Evolutionary conservation across 129 eudicot genomes (phyloP), one percentile per base, ranked within the genome.

Genomic region (Flaveria trinervia): DNA sequence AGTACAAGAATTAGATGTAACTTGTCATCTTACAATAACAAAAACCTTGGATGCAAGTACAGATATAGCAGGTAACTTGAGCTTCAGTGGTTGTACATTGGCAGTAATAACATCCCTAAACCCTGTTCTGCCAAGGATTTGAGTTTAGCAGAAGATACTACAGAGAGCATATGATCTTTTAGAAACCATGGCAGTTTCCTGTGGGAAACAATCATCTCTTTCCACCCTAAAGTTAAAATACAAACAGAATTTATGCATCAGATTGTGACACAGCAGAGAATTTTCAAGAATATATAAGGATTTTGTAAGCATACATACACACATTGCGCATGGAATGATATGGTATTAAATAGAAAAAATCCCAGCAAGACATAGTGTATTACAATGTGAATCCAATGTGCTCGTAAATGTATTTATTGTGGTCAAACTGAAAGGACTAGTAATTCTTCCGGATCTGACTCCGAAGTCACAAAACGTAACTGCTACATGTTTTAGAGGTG

Each of bases 1-100:
- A 66, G 64, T 80, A 73, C 55, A 73, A 80, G 62, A 74, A 74
- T 80, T 44, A 65, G 71, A 74, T 80, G 80, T 68, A 67, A 74
- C 54, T 66, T 67, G 70, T 67, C 76, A 22, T 74, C 67, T 80
- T 67, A 80, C 80, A 80, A 56, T 28, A 61, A 66, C 26, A 56
- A 67, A 56, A 62, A 79, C 17, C 50, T 60, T 10, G 36, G 57
- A 22, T 7, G 28, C 20, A 65, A 57, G 67, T 73, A 74, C 83
- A 52, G 61, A 73, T 80, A 64, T 72, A 71, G 75, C 79, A 73
- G 39, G 75, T 55, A 66, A 23, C 60, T 56, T 39, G 2, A 54
- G 70, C 79, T 73, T 80, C 68, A 57, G 62, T 23, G 23, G 41
- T 66, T 65, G 70, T 57, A 55, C 52, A 59, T 72, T 62, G 71